A percentile compares a stretch with the other conserved stretches of the same genome.
Evolutionary conservation across 2,329 filamentous ascomycete species (phyloP).

Genomic region (Teratosphaeria viscida): DNA sequence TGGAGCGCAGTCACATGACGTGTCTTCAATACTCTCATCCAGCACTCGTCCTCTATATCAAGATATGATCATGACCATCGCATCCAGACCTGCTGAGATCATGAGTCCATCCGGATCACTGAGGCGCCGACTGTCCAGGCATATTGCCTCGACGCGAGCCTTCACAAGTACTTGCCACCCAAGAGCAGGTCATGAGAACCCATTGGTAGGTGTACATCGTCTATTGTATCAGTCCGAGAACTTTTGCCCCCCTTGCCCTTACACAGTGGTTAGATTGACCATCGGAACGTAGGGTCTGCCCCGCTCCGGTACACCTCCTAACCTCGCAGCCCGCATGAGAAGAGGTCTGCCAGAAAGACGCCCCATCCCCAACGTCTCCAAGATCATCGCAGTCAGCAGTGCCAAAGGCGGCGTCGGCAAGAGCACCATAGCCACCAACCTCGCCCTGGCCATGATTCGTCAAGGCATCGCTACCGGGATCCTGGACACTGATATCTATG

Average conservation of each 20-base stretch:
- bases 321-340: slow-evolving; percentile 60
- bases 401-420: slow-evolving; percentile 98
- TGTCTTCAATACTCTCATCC: background rate
- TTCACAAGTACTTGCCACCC: background rate
- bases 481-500: slow-evolving; percentile 92
- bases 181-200: slow-evolving; percentile 16
- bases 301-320: slow-evolving; percentile 54
- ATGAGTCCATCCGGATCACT: background rate
- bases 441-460: slow-evolving; percentile 76
- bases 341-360: slow-evolving; percentile 68
- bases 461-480: slow-evolving; percentile 75
- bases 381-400: slow-evolving; percentile 92
- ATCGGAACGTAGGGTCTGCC: slow-evolving; percentile 60
- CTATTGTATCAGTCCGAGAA: background rate
- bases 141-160: background rate
- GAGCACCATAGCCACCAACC: slow-evolving; percentile 86
- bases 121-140: background rate
- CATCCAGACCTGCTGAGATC: background rate
- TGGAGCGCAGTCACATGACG: background rate
- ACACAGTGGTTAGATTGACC: background rate
- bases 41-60: background rate
- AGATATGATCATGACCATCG: background rate
- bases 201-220: slow-evolving; percentile 9
- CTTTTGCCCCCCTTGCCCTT: background rate
- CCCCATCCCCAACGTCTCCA: slow-evolving; percentile 72